Conservation (phyloP, 2,329 filamentous ascomycete genomes). For the Penicillium sp. region DNA sequence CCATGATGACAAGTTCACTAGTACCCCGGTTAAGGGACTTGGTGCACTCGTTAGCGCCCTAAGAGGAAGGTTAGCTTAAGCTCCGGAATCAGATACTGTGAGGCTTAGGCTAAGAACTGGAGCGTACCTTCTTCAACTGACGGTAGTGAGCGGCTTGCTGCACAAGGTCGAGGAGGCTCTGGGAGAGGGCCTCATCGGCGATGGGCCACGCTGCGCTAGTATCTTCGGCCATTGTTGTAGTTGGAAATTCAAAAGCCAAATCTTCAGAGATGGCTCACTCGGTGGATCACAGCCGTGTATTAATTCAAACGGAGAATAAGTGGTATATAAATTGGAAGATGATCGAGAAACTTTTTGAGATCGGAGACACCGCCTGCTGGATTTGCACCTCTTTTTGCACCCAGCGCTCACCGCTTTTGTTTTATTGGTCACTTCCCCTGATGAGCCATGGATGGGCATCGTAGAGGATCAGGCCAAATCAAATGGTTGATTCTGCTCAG, state of each 20-base stretch:
- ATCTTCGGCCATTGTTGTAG: slow-evolving; percentile 28
- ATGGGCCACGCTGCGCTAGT: slow-evolving; percentile 53
- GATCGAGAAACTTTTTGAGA: neutral
- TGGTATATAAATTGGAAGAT: neutral
- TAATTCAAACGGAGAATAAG: slow-evolving; percentile 3
- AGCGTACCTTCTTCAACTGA: slow-evolving; percentile 45
- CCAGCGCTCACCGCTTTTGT: neutral
- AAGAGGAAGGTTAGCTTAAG: neutral
- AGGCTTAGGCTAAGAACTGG: too few relatives aligned
- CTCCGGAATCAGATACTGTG: too few relatives aligned
- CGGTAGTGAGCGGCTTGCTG: slow-evolving; percentile 57
- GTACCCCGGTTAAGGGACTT: slow-evolving; percentile 69
- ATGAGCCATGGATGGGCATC: too few relatives aligned
- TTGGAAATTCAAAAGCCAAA: slow-evolving; percentile 13
- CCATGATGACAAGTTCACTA: slow-evolving; percentile 26
- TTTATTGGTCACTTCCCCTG: neutral
- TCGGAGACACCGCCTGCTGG: neutral
- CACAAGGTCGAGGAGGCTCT: slow-evolving; percentile 73
- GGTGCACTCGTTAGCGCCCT: slow-evolving; percentile 44
- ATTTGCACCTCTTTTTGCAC: neutral
- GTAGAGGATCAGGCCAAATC: too few relatives aligned
- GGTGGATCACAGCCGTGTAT: slow-evolving; percentile 30
- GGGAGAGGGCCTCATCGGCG: slow-evolving; percentile 63
- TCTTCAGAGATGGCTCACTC: slow-evolving; percentile 30
- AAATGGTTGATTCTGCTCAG: too few relatives aligned